phyloP scores from a whole-genome alignment of 805 yeast species.

The Yarrowia bubula region DNA sequence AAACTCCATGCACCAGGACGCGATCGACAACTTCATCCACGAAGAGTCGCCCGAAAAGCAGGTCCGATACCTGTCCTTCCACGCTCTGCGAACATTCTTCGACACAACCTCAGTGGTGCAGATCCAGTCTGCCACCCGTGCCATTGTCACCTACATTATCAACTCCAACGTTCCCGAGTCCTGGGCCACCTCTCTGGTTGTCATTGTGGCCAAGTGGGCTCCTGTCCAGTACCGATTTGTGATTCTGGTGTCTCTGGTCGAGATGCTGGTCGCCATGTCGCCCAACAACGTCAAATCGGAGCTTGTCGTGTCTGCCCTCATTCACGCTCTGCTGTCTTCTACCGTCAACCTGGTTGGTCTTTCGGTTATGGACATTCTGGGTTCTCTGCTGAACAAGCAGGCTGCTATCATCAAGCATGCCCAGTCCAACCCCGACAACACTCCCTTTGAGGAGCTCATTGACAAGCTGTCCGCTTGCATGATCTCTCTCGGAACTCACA shows the following conservation, averaged over 20 bases:
- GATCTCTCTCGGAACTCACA: conserved; percentile 69
- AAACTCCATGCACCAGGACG: conserved; percentile 16
- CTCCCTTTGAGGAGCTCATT: conserved; percentile 38
- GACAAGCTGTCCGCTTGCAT: conserved; percentile 55
- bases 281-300: conserved; percentile 21
- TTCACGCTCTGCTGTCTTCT: conserved; percentile 52
- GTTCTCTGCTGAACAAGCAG: conserved; percentile 42
- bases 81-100: conserved; percentile 59
- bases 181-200: conserved; percentile 61
- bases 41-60: conserved; percentile 14
- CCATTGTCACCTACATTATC: conserved; percentile 50
- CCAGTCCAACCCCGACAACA: conserved; percentile 28
- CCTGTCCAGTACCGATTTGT: conserved; percentile 77
- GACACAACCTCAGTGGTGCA: conserved; percentile 62
- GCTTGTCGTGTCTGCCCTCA: conserved; percentile 46
- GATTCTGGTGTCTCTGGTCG: conserved; percentile 51
- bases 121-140: conserved; percentile 54
- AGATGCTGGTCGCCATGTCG: conserved; percentile 33
- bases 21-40: conserved; percentile 14
- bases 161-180: conserved; percentile 32
- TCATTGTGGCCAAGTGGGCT: conserved; percentile 68
- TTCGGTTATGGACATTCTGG: conserved; percentile 75
- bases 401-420: conserved; percentile 31
- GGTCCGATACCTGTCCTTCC: conserved; percentile 30
- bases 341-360: conserved; percentile 83